Base-by-base conservation (phyloP, 495 filamentous ascomycete species). In the Penicillium herquei region DNA sequence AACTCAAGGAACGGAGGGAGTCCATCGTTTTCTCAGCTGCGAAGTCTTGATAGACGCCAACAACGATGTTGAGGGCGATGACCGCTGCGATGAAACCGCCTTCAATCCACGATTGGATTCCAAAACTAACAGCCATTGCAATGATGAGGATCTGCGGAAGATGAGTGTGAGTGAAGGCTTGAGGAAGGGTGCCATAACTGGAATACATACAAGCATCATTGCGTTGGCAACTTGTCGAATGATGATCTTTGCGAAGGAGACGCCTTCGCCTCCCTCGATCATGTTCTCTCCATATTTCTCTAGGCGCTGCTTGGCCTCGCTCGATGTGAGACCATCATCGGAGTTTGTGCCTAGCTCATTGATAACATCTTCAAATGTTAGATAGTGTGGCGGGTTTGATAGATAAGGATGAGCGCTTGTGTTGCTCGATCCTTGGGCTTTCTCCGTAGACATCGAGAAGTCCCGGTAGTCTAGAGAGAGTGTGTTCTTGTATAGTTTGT, bases 21-120 rank as follows among this genome's bases (percentile, higher is more conserved):
- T 87, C 84, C 86, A 89, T 89, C 3, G 85, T 90, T 75, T 90
- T 89, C 63, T 87, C 86, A 6, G 87, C 87, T 11, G 78, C 78
- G 66, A 83, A 89, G 55, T 90, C 87, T 62, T 89, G 85, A 52
- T 82, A 81, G 54, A 88, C 88, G 4, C 87, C 87, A 33, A 89
- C 82, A 18, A 83, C 69, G 57, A 90, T 78, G 60, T 90, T 89
- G 48, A 88, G 75, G 1, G 76, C 64, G 49, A 90, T 86, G 51
- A 90, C 85, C 8, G 79, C 81, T 26, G 75, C 75, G 52, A 89
- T 79, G 26, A 89, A 84, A 47, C 82, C 86, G 37, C 85, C 87
- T 74, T 90, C 87, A 49, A 89, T 88, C 73, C 80, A 89, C 2
- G 84, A 86, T 52, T 73, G 62, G 46, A 89, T 88, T 6, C 81